Conservation (phyloP, 2,329 filamentous ascomycete genomes). For the Scleromitrula shiraiana region DNA sequence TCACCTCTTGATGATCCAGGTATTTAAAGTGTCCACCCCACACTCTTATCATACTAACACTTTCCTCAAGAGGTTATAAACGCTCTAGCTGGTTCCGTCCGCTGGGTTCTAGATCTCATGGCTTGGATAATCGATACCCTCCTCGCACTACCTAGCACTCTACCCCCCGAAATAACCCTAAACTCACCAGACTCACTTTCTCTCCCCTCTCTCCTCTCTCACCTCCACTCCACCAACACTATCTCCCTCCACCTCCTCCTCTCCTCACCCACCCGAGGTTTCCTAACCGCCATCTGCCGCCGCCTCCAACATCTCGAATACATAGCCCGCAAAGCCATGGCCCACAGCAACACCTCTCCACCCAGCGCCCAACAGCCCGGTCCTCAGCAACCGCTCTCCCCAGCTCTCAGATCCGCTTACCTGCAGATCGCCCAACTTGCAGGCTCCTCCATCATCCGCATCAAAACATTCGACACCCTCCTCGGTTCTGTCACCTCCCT, state of each 20-base stretch:
- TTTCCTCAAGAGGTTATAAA: constrained; percentile 55
- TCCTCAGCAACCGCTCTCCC: constrained; percentile 15
- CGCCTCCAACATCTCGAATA: constrained; percentile 51
- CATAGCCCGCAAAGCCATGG: constrained; percentile 27
- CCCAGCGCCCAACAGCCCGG: constrained; percentile 5
- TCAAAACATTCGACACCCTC: constrained; percentile 27
- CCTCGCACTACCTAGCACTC: constrained; percentile 46
- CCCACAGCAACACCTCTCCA: constrained; percentile 5
- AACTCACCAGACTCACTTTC: constrained; percentile 38
- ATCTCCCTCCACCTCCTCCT: constrained; percentile 58
- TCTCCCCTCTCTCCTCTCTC: constrained; percentile 40
- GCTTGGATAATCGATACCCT: constrained; percentile 54
- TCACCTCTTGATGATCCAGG: constrained; percentile 54
- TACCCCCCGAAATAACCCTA: constrained; percentile 36
- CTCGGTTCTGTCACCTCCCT: constrained; percentile 21
- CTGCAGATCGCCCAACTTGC: constrained; percentile 27
- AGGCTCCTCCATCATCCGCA: constrained; percentile 22
- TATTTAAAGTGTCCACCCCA: constrained; percentile 27
- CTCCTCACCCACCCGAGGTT: constrained; percentile 64
- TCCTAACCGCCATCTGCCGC: constrained; percentile 61
- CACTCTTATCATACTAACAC: not conserved
- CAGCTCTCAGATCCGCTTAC: constrained; percentile 24
- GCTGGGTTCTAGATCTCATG: constrained; percentile 69
- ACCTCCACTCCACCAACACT: constrained; percentile 47
- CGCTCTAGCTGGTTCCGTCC: constrained; percentile 64